Conservation (phyloP, 805 yeast genomes). For the Wickerhamomyces silvicola region DNA sequence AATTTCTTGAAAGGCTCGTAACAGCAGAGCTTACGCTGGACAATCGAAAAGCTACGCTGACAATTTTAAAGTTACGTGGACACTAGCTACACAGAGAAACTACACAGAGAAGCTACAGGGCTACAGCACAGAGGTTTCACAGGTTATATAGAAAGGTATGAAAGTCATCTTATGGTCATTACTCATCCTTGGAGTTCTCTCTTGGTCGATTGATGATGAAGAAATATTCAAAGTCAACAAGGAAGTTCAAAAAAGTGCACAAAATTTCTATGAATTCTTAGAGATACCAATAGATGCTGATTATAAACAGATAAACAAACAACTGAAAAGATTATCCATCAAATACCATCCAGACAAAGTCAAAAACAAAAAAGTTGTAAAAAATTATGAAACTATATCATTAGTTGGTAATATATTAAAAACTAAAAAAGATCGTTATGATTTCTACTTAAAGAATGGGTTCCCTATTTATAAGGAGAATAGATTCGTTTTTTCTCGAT, state of each 20-base stretch:
- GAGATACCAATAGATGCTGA: conserved; percentile 22
- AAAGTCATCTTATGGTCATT: no score
- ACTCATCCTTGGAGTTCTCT: conserved; percentile 28
- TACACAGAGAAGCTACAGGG: no score
- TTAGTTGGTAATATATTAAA: conserved; percentile 69
- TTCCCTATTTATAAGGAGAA: conserved; percentile 79
- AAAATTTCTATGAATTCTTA: conserved; percentile 27
- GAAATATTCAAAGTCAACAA: conserved; percentile 75
- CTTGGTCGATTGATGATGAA: conserved; percentile 64
- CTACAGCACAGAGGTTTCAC: no score
- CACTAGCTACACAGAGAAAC: no score
- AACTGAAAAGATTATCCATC: conserved; percentile 65
- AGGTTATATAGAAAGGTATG: no score
- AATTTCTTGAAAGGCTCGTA: not conserved
- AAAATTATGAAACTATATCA: conserved; percentile 72
- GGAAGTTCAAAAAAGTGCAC: conserved; percentile 20
- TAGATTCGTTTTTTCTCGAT: conserved; percentile 58
- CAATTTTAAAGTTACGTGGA: no score
- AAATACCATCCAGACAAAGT: conserved; percentile 83
- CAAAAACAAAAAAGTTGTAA: conserved; percentile 35
- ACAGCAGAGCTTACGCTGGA: not conserved
- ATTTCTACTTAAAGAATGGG: conserved; percentile 74
- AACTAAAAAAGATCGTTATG: conserved; percentile 64
- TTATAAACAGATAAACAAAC: conserved; percentile 50
- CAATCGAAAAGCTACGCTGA: no score